phyloP scores from a whole-genome alignment of 2,329 filamentous ascomycete species.

The Colletotrichum orchidophilum region DNA sequence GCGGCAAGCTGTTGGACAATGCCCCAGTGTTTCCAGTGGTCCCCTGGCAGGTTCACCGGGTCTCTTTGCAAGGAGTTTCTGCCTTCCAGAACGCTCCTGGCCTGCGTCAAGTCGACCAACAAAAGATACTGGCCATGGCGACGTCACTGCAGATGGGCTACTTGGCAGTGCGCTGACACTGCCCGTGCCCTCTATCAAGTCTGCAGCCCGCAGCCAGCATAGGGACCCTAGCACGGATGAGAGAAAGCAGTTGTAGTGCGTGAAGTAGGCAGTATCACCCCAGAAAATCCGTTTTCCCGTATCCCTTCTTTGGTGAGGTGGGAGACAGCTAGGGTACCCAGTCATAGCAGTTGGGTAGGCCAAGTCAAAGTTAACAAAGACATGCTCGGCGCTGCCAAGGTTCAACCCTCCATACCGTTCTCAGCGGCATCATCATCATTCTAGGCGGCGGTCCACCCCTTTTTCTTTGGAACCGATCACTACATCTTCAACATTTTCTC shows the following conservation, averaged over 20 bases:
- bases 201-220: background rate
- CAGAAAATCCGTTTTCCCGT: constrained; percentile 5
- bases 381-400: constrained; percentile 7
- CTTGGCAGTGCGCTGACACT: constrained; percentile 22
- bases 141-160: constrained; percentile 19
- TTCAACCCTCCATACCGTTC: constrained; percentile 10
- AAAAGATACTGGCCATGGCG: background rate
- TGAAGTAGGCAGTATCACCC: background rate
- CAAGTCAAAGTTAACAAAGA: background rate
- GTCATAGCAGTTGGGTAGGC: background rate
- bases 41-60: background rate
- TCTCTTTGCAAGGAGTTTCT: background rate
- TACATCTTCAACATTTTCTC: background rate
- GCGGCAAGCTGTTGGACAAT: constrained; percentile 7
- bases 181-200: constrained; percentile 24
- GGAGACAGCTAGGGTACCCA: background rate
- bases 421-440: background rate
- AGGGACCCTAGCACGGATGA: background rate
- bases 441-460: background rate
- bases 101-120: background rate
- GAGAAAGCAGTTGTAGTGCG: background rate
- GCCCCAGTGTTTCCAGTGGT: constrained; percentile 27
- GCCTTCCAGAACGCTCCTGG: constrained; percentile 10
- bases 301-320: background rate
- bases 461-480: background rate